Conservation (phyloP, 1,284 basidiomycete species). For the Heterobasidion occidentale region DNA sequence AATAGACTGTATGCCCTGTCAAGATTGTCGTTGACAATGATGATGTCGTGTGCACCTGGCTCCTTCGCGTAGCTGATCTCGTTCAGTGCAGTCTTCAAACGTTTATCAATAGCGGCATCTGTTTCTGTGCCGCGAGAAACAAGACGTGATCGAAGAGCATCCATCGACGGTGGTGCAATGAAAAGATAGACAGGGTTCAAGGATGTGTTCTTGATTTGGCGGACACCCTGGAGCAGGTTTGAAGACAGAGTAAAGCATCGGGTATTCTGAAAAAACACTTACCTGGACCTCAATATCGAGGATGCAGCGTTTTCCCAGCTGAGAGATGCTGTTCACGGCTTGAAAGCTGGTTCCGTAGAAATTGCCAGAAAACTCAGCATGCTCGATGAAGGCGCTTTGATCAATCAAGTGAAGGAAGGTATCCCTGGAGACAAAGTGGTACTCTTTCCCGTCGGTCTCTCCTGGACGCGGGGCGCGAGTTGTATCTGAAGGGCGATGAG, state of each 20-base stretch:
- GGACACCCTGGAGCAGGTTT: constrained; percentile 62
- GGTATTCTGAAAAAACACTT: constrained; percentile 11
- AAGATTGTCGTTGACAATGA: constrained; percentile 91
- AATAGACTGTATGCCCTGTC: constrained; percentile 75
- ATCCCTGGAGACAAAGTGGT: constrained; percentile 62
- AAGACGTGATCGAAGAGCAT: constrained; percentile 62
- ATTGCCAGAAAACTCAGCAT: constrained; percentile 86
- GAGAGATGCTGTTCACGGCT: constrained; percentile 49
- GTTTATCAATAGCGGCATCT: constrained; percentile 63
- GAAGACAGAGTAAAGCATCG: background rate
- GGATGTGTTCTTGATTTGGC: constrained; percentile 74
- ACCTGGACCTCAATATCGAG: constrained; percentile 97
- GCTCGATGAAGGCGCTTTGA: constrained; percentile 65
- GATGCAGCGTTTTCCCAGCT: constrained; percentile 72
- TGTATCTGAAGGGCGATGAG: constrained; percentile 58
- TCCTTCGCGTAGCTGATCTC: constrained; percentile 86
- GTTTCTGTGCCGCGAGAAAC: constrained; percentile 83
- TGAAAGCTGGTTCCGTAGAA: constrained; percentile 88
- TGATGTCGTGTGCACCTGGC: constrained; percentile 69
- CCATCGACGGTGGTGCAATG: constrained; percentile 81
- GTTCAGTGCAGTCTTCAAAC: constrained; percentile 73
- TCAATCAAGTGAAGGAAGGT: constrained; percentile 58
- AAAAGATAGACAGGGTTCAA: constrained; percentile 90
- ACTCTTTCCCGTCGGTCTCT: constrained; percentile 77
- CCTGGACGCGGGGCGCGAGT: constrained; percentile 83